Base-by-base conservation (phyloP, 805 yeast species). In the Candida silvatica region DNA sequence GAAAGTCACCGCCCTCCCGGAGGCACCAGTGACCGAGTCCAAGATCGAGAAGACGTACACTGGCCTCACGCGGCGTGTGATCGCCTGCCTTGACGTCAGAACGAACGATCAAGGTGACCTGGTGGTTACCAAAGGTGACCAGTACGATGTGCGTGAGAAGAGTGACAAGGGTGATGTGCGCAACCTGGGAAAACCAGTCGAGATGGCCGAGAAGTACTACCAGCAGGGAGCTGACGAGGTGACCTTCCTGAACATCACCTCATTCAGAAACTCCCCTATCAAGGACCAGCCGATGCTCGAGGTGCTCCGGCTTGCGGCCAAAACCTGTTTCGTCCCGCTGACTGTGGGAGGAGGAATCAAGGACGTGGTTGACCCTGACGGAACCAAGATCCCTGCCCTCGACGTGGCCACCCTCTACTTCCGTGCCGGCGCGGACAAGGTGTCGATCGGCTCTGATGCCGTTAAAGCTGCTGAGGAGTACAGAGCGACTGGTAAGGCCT, bases 261-360 rank as follows among this genome's bases (percentile, higher is more conserved):
- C 97, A 4, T 92, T 92, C 63, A 73, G 97, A 57, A 85, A 88
- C 59, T 86, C 94, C 22, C 99, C 99, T 3, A 58, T 90, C 31
- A 75, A 69, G 41, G 99, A 92, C 54, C 77, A 90, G 34, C 99
- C 99, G 19, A 92, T 92, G 98, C 65, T 92, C 37, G 88, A 87
- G 47, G 96, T 92, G 3, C 66, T 92, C 44, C 75, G 71, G 42
- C 62, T 65, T 40, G 83, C 97, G 0, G 94, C 96, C 9, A 80
- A 81, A 56, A 80, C 94, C 2, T 83, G 90, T 34, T 92, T 92
- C 61, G 99, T 92, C 11, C 99, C 99, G 6, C 66, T 92, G 43
- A 92, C 99, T 0, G 95, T 92, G 28, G 99, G 99, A 29, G 99
- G 99, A 38, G 99, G 99, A 31, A 92, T 92, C 43, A 78, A 84